Evolutionary conservation across 306 rosid genomes (phyloP), one percentile per base, ranked within the genome.

Genomic region (Castanea crenata): DNA sequence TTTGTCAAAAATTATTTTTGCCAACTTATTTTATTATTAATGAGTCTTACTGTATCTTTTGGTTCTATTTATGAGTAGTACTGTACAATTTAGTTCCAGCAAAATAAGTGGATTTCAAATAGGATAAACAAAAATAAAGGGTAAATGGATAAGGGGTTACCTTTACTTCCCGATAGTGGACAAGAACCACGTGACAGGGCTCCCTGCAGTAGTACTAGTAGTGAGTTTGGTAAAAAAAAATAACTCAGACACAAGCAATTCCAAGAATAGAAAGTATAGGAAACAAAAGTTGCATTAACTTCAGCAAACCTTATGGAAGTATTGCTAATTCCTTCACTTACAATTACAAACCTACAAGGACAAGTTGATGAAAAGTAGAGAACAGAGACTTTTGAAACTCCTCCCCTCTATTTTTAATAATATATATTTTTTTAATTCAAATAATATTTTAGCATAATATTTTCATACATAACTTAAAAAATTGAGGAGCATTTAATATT

Each of bases 101-200:
- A 25, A 25, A 25, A 25, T 25, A 25, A 25, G 27, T 1, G 27
- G 1, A 25, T 25, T 0, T 2, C 27, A 25, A 25, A 25, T 1
- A 25, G 15, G 44, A 55, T 3, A 55, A 81, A 38, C 23, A 62
- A 71, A 2, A 58, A 63, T 52, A 71, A 59, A 46, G 68, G 59
- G 18, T 32, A 49, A 16, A 65, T 5, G 61, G 55, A 64, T 59
- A 69, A 68, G 70, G 63, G 2, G 9, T 80, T 74, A 93, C 98
- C 97, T 90, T 88, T 73, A 93, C 97, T 71, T 91, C 89, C 54
- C 81, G 87, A 75, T 93, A 93, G 74, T 91, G 98, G 83, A 93
- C 98, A 16, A 93, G 88, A 82, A 89, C 98, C 58, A 93, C 90
- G 88, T 91, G 91, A 1, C 92, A 90, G 79, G 89, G 90, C 21